Evolutionary conservation across 192 early-diverging fungal species (phyloP).

Genomic region (Coemansia guatemalensis): DNA sequence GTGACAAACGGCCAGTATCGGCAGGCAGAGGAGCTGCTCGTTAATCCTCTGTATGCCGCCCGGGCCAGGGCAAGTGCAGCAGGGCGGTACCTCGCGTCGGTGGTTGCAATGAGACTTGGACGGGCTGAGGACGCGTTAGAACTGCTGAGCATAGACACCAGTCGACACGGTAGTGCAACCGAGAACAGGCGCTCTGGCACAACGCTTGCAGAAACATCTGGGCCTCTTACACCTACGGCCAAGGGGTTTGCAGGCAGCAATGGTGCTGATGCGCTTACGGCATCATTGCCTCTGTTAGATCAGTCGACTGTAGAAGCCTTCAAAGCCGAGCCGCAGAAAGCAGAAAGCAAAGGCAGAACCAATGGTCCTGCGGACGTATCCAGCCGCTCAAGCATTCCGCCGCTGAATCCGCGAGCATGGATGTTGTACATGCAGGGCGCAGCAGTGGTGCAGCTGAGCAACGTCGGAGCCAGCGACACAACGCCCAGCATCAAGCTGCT

Average conservation of each 20-base stretch:
- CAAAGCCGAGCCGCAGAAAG: neutral
- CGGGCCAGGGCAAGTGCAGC: conserved; percentile 18
- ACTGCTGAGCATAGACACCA: conserved; percentile 19
- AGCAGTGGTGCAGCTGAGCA: conserved; percentile 44
- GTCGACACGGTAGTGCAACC: neutral
- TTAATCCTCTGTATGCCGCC: conserved; percentile 18
- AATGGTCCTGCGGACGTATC: neutral
- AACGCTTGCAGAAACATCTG: neutral
- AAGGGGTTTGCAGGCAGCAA: neutral
- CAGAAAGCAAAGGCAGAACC: neutral
- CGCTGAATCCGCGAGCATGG: conserved; percentile 35
- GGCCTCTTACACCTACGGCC: conserved; percentile 4
- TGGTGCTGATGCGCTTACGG: neutral
- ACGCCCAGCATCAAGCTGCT: conserved; percentile 43
- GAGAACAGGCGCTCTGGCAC: neutral
- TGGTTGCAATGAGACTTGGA: conserved; percentile 49
- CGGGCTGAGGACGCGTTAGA: conserved; percentile 50
- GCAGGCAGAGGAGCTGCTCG: conserved; percentile 48
- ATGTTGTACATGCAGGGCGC: conserved; percentile 55
- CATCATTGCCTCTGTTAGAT: conserved; percentile 6
- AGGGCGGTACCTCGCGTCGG: conserved; percentile 44
- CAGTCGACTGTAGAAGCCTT: neutral
- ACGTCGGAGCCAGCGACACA: conserved; percentile 38
- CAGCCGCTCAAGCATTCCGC: neutral
- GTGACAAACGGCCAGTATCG: conserved; percentile 53